These are phyloP conservation scores for Venturia oleaginea DNA, from an alignment of 2,329 filamentous ascomycete genomes.

Conservation along the genomic window DNA sequence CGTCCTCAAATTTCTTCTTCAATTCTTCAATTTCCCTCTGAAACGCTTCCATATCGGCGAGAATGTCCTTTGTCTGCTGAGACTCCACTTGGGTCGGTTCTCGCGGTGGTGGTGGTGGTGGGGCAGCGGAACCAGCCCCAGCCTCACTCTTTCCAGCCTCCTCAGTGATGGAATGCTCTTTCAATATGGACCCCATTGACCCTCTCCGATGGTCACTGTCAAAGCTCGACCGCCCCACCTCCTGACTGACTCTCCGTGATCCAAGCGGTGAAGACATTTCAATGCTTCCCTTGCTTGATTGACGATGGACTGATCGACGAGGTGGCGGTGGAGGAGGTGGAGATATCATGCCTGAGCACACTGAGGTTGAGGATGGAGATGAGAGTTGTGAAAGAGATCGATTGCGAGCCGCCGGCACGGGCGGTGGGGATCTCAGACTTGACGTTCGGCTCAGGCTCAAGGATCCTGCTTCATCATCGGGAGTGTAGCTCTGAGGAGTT, in stretches of 20 bases:
- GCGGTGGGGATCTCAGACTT: conserved; percentile 10
- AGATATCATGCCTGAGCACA: background rate
- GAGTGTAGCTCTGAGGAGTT: background rate
- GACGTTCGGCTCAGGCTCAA: conserved; percentile 1
- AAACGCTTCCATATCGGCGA: conserved; percentile 16
- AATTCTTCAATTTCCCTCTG: conserved; percentile 16
- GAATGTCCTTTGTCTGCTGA: conserved; percentile 10
- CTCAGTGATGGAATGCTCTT: background rate
- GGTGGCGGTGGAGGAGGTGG: conserved; percentile 10
- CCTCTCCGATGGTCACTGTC: conserved; percentile 2
- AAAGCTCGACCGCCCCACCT: conserved; percentile 5
- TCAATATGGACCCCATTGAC: background rate
- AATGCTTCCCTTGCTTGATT: conserved; percentile 2
- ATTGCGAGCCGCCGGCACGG: conserved; percentile 4
- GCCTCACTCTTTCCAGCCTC: conserved; percentile 2
- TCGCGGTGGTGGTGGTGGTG: background rate
- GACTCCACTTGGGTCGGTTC: background rate
- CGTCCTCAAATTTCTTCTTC: conserved; percentile 6
- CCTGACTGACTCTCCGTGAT: conserved; percentile 7
- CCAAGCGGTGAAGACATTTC: conserved; percentile 9
- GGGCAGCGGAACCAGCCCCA: background rate
- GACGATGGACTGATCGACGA: conserved; percentile 2
- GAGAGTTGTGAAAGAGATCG: conserved; percentile 5
- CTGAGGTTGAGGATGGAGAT: background rate
- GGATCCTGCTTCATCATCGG: background rate